Percentiles rank a stretch among this genome's conserved stretches.
Conservation (phyloP, 1,284 basidiomycete genomes). For the Sporisorium scitamineum region DNA sequence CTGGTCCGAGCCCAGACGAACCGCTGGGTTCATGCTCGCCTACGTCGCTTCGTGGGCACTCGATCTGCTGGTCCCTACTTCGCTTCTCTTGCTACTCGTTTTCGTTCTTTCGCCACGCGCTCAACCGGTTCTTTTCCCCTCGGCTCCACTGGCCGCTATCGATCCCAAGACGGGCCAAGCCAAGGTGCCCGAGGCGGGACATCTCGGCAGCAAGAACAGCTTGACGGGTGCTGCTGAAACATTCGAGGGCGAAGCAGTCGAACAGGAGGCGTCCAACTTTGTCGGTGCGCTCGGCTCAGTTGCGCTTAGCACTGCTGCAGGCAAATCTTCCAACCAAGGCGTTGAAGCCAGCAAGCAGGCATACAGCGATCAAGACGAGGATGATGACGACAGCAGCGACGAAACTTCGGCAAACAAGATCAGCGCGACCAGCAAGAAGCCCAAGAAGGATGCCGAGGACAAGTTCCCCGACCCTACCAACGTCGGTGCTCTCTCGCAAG, state of each 20-base stretch:
- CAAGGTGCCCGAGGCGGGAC: constrained; percentile 62
- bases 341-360: constrained; percentile 6
- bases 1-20: constrained; percentile 73
- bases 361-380: constrained; percentile 17
- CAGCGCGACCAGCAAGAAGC: constrained; percentile 18
- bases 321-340: constrained; percentile 64
- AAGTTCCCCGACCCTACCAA: constrained; percentile 69
- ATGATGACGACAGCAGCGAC: constrained; percentile 18
- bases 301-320: constrained; percentile 70
- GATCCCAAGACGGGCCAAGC: constrained; percentile 62
- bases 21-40: constrained; percentile 69
- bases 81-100: constrained; percentile 69
- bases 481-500: constrained; percentile 62
- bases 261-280: constrained; percentile 72
- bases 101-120: constrained; percentile 72
- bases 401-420: constrained; percentile 18
- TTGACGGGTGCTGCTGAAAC: constrained; percentile 67
- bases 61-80: constrained; percentile 39
- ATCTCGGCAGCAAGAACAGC: constrained; percentile 57
- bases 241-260: constrained; percentile 71
- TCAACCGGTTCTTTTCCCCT: constrained; percentile 73
- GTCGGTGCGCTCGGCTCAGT: constrained; percentile 70
- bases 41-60: constrained; percentile 47
- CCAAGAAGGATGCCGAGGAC: constrained; percentile 38
- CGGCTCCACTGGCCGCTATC: constrained; percentile 71